Evolutionary conservation across 73 alveolate species (phyloP).

Genomic region (Uronychia setigera): DNA sequence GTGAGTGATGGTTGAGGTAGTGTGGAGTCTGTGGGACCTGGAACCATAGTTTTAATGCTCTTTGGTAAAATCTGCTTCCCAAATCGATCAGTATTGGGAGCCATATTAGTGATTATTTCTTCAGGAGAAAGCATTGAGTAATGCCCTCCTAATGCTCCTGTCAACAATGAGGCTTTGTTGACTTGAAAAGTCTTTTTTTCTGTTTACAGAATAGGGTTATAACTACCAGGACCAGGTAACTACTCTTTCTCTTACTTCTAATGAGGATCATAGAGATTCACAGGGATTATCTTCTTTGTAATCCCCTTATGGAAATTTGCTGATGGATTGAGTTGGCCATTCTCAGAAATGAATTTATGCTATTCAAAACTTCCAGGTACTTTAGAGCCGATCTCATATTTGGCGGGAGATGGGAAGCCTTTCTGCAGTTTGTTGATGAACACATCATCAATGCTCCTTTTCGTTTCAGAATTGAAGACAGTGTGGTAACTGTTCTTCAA

Average conservation of each 20-base stretch:
- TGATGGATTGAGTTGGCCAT: neutral
- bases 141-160: neutral
- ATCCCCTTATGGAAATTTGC: constrained; percentile 6
- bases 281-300: constrained; percentile 41
- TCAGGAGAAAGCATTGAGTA: neutral
- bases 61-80: constrained; percentile 33
- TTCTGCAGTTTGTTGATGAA: neutral
- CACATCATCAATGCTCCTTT: neutral
- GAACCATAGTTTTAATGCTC: constrained; percentile 15
- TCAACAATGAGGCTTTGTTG: constrained; percentile 16
- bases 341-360: neutral
- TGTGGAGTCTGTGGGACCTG: constrained; percentile 29
- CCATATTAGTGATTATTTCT: neutral
- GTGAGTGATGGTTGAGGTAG: constrained; percentile 4
- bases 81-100: constrained; percentile 30
- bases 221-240: constrained; percentile 70
- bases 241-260: neutral
- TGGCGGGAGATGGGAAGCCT: neutral
- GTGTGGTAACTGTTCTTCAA: neutral
- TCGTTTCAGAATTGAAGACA: neutral
- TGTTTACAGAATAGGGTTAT: neutral
- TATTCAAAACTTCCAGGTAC: neutral
- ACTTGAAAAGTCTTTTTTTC: constrained; percentile 5
- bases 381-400: neutral
- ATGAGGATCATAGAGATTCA: constrained; percentile 67